Percentiles rank a stretch among this genome's conserved stretches.
These are phyloP conservation scores for Myrica gale DNA, from an alignment of 306 rosid genomes.

Conservation along the genomic window DNA sequence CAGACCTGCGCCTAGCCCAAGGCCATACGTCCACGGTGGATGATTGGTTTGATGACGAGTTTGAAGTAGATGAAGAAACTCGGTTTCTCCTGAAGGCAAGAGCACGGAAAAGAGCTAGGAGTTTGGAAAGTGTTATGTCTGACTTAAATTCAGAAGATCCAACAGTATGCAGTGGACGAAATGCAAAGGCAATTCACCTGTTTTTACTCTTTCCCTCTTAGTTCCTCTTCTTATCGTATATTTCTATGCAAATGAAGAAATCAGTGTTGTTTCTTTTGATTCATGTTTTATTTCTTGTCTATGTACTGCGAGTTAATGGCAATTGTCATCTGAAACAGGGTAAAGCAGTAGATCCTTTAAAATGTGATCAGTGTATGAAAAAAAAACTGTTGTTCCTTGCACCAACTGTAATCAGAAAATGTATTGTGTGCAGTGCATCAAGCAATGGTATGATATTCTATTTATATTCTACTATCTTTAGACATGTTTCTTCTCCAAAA, in stretches of 20 bases:
- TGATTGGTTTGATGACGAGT: constrained; percentile 8
- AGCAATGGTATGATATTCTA: constrained; percentile 50
- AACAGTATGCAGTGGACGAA: constrained; percentile 6
- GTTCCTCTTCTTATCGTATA: neutral
- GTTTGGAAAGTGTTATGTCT: constrained; percentile 2
- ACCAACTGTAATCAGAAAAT: constrained; percentile 48
- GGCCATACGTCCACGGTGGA: neutral
- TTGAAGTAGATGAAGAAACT: constrained; percentile 31
- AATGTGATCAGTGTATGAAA: constrained; percentile 75
- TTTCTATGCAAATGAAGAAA: neutral
- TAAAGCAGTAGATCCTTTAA: constrained; percentile 28
- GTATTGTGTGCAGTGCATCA: constrained; percentile 63
- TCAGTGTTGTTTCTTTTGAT: neutral
- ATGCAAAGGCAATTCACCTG: constrained; percentile 26
- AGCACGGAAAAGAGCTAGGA: constrained; percentile 39
- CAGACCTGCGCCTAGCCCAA: too few relatives aligned
- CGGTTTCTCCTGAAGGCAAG: constrained; percentile 31
- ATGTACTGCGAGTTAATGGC: constrained; percentile 13
- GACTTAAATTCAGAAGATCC: constrained; percentile 21
- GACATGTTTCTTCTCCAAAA: neutral
- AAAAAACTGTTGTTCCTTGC: constrained; percentile 49
- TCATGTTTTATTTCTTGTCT: constrained; percentile 3
- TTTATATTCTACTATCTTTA: constrained; percentile 4
- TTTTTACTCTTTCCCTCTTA: constrained; percentile 8
- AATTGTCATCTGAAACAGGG: constrained; percentile 32